Evolutionary conservation across 2,329 filamentous ascomycete genomes (phyloP).

Genomic region (Grosmannia serpens): DNA sequence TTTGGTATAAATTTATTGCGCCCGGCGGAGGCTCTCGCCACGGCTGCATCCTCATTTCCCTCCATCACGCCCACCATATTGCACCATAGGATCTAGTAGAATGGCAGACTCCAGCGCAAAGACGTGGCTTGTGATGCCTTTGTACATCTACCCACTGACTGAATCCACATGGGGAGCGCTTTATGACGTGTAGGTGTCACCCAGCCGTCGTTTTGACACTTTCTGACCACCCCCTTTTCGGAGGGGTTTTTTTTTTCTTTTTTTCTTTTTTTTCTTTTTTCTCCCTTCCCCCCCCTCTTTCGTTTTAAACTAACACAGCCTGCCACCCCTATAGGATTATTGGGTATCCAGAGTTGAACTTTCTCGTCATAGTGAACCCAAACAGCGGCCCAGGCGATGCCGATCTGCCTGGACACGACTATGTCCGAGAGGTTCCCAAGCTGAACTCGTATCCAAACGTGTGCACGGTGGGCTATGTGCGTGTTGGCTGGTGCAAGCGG

Average conservation of each 20-base stretch:
- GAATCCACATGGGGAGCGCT: conserved; percentile 1
- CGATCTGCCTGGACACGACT: conserved; percentile 5
- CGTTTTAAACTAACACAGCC: not conserved
- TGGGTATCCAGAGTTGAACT: not conserved
- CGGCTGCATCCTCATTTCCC: not conserved
- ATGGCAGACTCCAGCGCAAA: not conserved
- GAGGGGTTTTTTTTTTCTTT: not conserved
- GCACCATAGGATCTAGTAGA: not conserved
- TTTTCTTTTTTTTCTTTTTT: not conserved
- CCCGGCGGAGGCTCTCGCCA: not conserved
- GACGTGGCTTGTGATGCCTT: conserved; percentile 4
- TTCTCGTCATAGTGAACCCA: conserved; percentile 3
- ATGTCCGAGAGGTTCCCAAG: conserved; percentile 9
- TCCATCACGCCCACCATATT: not conserved
- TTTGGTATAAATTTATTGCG: not conserved
- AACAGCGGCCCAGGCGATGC: conserved; percentile 3
- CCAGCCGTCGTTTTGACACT: not conserved
- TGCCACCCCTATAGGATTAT: not conserved
- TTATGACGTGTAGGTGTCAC: conserved; percentile 4
- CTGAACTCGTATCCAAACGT: conserved; percentile 10
- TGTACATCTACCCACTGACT: conserved; percentile 6
- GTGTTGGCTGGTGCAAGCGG: conserved; percentile 6
- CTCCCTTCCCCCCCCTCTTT: not conserved
- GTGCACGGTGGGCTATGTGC: conserved; percentile 8
- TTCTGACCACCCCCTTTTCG: not conserved